Base-by-base conservation (phyloP, 768 basidiomycete genomes). In the Trametes cingulata region DNA sequence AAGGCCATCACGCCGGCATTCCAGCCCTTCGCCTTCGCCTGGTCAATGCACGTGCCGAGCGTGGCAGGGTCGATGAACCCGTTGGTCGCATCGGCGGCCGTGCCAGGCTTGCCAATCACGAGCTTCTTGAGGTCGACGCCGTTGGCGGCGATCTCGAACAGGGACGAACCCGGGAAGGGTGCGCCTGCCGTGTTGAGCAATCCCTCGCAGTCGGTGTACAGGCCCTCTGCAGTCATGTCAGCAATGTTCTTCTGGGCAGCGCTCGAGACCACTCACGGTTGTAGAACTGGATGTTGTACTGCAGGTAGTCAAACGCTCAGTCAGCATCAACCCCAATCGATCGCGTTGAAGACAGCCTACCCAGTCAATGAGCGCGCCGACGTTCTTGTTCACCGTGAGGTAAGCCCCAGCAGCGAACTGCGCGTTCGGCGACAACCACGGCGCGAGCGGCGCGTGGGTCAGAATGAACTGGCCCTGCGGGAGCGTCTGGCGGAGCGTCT, bases 51-150 rank as follows among this genome's bases (percentile, higher is more conserved):
- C 29, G 50, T 61, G 9, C 55, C 55, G 41, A 63, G 52, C 56
- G 59, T 56, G 27, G 59, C 35, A 36, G 62, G 56, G 53, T 60
- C 61, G 65, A 78, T 73, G 65, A 74, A 78, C 25, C 69, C 70
- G 60, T 75, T 77, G 25, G 55, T 64, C 2, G 82, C 78, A n/a
- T 71, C 73, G 2, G 52, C 69, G 1, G 63, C 37, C 45, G 65
- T 67, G 13, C 74, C 69, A 2, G 87, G 88, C 71, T 91, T 91
- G 3, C 87, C 88, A 66, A 91, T 87, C 58, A 90, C 83, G 54
- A 90, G 76, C 72, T 91, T 90, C 68, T 79, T 72, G 43, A 82
- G 65, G 1, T 78, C 70, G 7, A 90, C 81, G 39, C 61, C 61
- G 29, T 85, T 86, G 58, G 72, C 80, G 47, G 81, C 79, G 58